Conservation (phyloP, 2,329 filamentous ascomycete genomes). For the Tetracladium maxilliforme region DNA sequence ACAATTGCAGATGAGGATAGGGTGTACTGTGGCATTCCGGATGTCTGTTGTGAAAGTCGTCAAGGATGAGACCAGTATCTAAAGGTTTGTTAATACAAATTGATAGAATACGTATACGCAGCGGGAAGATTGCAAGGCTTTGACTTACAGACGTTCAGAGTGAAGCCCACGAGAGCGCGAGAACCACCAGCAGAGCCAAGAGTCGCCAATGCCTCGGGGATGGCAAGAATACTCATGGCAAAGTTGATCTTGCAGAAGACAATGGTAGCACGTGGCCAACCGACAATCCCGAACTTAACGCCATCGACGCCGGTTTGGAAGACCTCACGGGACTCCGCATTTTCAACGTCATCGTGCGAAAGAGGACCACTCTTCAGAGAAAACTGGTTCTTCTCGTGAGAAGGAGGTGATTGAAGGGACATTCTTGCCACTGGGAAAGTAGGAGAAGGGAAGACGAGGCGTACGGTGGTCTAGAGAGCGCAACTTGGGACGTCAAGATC, state of each 20-base stretch:
- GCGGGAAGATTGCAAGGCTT: not conserved
- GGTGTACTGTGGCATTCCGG: slow-evolving; percentile 10
- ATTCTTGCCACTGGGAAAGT: too few relatives aligned
- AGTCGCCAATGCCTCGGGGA: slow-evolving; percentile 24
- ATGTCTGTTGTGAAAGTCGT: slow-evolving; percentile 12
- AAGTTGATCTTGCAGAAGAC: slow-evolving; percentile 28
- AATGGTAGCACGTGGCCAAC: slow-evolving; percentile 29
- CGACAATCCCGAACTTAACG: slow-evolving; percentile 30
- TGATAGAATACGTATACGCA: not conserved
- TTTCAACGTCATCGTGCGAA: slow-evolving; percentile 11
- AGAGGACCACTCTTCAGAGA: slow-evolving; percentile 17
- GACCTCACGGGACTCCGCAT: too few relatives aligned
- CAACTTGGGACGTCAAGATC: too few relatives aligned
- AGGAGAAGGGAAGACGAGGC: too few relatives aligned
- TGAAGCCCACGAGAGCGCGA: slow-evolving; percentile 24
- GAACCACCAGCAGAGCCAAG: slow-evolving; percentile 26
- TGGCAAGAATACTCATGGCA: slow-evolving; percentile 24
- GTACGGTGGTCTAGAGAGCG: too few relatives aligned
- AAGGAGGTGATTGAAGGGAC: too few relatives aligned
- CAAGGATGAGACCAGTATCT: slow-evolving; percentile 10
- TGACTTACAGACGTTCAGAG: slow-evolving; percentile 14
- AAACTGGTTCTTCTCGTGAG: too few relatives aligned
- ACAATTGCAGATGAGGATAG: slow-evolving; percentile 1
- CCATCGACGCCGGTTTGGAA: slow-evolving; percentile 26
- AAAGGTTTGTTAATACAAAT: slow-evolving; percentile 1